phyloP scores from a whole-genome alignment of 148 eudicot genomes.

The Pharnaceum exiguum region DNA sequence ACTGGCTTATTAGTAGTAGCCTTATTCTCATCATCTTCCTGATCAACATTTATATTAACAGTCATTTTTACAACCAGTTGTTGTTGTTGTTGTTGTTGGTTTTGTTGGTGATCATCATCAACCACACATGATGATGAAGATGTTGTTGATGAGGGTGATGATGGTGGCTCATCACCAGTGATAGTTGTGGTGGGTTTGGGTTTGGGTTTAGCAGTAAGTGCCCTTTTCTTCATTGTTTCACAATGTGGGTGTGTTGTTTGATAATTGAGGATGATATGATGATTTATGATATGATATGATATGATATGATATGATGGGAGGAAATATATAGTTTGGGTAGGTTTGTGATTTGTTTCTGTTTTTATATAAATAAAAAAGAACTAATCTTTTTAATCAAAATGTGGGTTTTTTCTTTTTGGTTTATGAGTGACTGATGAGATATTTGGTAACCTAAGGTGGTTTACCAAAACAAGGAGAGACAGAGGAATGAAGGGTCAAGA shows the following conservation, averaged over 20 bases:
- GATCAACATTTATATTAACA: neutral
- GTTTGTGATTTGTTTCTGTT: constrained; percentile 1
- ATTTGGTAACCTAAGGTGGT: constrained; percentile 49
- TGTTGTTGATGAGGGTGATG: constrained; percentile 20
- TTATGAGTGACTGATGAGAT: too few species aligned
- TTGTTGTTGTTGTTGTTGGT: neutral
- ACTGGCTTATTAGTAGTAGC: constrained; percentile 22
- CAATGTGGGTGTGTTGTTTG: too few species aligned
- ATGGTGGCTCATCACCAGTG: neutral
- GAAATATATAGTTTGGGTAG: constrained; percentile 21
- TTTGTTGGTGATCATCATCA: constrained; percentile 1
- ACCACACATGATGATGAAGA: constrained; percentile 42
- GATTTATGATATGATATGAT: too few species aligned
- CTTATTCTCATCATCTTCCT: constrained; percentile 8
- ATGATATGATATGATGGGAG: neutral
- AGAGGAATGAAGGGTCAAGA: constrained; percentile 1
- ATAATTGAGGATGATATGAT: too few species aligned
- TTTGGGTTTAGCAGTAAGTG: constrained; percentile 20
- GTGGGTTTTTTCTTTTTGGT: too few species aligned
- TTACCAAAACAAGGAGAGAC: constrained; percentile 31
- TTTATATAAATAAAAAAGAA: neutral
- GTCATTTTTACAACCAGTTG: too few species aligned
- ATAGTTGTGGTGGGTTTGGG: neutral
- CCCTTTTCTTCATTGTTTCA: constrained; percentile 36
- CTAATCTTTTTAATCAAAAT: too few species aligned